phyloP scores from a whole-genome alignment of 2,329 filamentous ascomycete genomes.

The Fusarium nisikadoi region DNA sequence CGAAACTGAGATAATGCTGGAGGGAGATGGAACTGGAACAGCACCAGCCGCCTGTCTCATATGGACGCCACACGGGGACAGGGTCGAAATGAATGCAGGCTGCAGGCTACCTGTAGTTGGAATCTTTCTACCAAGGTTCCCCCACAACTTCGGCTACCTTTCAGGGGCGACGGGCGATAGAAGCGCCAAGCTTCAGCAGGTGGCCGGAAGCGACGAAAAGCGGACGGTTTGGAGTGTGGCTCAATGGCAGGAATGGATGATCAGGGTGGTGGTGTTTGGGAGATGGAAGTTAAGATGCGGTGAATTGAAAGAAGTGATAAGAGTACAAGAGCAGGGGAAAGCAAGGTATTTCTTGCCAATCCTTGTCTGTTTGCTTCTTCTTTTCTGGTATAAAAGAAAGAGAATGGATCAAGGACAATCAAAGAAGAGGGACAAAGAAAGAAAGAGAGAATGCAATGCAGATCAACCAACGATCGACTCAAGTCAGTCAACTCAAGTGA shows the following conservation, averaged over 20 bases:
- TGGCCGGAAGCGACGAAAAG: constrained; percentile 34
- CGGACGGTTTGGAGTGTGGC: constrained; percentile 16
- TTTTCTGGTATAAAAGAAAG: neutral
- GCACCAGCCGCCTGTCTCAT: constrained; percentile 44
- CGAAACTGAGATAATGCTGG: constrained; percentile 38
- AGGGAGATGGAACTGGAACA: constrained; percentile 41
- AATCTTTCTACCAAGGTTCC: constrained; percentile 42
- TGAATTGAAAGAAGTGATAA: constrained; percentile 13
- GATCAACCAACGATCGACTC: constrained; percentile 32
- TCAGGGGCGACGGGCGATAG: constrained; percentile 35
- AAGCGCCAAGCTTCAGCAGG: constrained; percentile 40
- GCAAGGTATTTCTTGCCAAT: constrained; percentile 8
- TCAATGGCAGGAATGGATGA: constrained; percentile 16
- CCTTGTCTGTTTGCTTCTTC: constrained; percentile 4
- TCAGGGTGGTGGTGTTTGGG: neutral
- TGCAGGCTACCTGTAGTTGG: constrained; percentile 25
- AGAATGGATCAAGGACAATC: constrained; percentile 10
- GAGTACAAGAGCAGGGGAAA: constrained; percentile 12
- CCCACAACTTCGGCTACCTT: constrained; percentile 43
- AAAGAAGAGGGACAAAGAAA: constrained; percentile 1
- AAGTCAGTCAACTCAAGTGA: constrained; percentile 21
- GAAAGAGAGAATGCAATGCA: constrained; percentile 6
- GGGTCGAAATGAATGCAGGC: constrained; percentile 41
- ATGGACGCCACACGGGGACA: constrained; percentile 43
- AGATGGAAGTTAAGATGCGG: constrained; percentile 11